These are phyloP conservation scores for Peronospora farinosa DNA, from an alignment of 352 stramenopile species.

Conservation along the genomic window DNA sequence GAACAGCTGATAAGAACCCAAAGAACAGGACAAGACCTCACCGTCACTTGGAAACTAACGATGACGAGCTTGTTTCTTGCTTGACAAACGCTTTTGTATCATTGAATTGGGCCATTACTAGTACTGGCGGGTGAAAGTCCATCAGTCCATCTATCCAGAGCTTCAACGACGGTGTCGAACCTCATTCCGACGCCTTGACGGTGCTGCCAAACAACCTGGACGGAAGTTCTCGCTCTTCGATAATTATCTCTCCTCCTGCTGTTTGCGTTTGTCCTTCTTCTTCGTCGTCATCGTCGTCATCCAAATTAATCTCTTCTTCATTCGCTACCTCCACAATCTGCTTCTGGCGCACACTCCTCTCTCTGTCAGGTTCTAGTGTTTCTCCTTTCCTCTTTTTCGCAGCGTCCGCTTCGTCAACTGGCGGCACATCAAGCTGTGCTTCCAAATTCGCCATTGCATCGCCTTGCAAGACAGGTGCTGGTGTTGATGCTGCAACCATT, in stretches of 20 bases:
- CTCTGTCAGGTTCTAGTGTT: constrained; percentile 39
- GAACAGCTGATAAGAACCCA: too few species aligned
- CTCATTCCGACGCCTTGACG: constrained; percentile 18
- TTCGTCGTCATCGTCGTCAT: constrained; percentile 75
- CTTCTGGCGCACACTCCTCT: constrained; percentile 80
- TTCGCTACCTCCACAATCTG: constrained; percentile 66
- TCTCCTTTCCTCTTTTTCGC: constrained; percentile 60
- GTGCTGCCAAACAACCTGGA: constrained; percentile 38
- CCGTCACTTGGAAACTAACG: neutral
- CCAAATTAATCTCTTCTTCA: constrained; percentile 91
- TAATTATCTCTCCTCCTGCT: constrained; percentile 20
- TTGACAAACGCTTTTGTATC: neutral
- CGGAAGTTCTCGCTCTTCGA: constrained; percentile 55
- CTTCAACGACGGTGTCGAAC: constrained; percentile 10
- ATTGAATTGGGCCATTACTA: neutral
- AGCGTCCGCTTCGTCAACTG: constrained; percentile 24
- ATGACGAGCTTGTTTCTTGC: constrained; percentile 1
- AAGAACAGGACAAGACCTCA: too few species aligned
- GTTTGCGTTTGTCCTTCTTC: constrained; percentile 19
- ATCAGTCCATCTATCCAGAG: constrained; percentile 4
- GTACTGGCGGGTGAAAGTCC: neutral
- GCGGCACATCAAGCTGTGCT: constrained; percentile 44
- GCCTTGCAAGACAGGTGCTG: constrained; percentile 32
- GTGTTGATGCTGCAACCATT: constrained; percentile 53
- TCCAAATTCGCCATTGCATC: constrained; percentile 89